Base-by-base conservation (phyloP, 768 basidiomycete genomes). In the Phlebiopsis flavidoalba region DNA sequence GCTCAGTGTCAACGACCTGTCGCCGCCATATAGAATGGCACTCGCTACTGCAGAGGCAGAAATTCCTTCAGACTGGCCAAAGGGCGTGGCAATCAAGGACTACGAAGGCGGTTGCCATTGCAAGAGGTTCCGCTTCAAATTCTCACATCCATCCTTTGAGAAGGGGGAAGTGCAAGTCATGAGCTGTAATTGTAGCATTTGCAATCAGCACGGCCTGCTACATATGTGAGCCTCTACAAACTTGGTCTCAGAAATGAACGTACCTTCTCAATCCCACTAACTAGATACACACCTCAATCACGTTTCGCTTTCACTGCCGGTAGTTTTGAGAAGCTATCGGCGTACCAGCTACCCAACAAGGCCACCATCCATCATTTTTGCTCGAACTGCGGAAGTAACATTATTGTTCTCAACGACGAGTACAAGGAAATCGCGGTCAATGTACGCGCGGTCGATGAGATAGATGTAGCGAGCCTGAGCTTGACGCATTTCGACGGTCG, bases 121-220 rank as follows among this genome's bases (percentile, higher is more conserved):
- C 21, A 22, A 21, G 11, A 43, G 22, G 11, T 55, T 45, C 37
- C 54, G 54, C 15, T 55, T 55, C 40, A 22, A 55, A 8, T 43
- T 55, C 15, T 45, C 54, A 43, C 54, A 55, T 24, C 54, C 54
- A 14, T 1, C 40, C 35, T 55, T 55, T 21, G 54, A 55, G 37
- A 45, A 55, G 8, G 54, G 54, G 11, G 54, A 40, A 36, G 24
- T 26, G 37, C 45, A 55, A 37, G 54, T 55, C 54, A 55, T 55
- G 54, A 55, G 54, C 21, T 55, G 54, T 22, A 55, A 55, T 37
- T 55, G 54, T 21, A 55, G 37, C 22, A 55, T 55, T 15, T 55
- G 54, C 40, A 55, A 21, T n/a, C 54, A 55, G 22, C 54, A 55
- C 22, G 54, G 54, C 7, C 24, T 55, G 7, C 21, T 55, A n/a